phyloP scores from a whole-genome alignment of 495 filamentous ascomycete genomes.

The Aspergillus hancockii region DNA sequence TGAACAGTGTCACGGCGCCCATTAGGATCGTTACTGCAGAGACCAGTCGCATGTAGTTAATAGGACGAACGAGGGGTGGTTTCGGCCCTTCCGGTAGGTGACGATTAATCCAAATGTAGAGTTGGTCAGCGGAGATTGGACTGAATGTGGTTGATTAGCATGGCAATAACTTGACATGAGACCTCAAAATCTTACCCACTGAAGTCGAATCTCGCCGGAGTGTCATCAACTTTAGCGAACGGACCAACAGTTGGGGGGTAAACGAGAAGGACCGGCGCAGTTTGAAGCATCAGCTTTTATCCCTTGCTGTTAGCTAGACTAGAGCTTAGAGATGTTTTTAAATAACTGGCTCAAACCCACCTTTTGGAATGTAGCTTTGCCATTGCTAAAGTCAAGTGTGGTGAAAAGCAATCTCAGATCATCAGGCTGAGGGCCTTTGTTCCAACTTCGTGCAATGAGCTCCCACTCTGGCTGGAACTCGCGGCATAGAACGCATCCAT shows the following conservation, averaged over 20 bases:
- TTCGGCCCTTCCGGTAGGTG: slow-evolving; percentile 75
- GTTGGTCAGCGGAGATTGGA: slow-evolving; percentile 69
- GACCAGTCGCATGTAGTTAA: slow-evolving; percentile 81
- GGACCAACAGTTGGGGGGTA: slow-evolving; percentile 90
- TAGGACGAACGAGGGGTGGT: slow-evolving; percentile 74
- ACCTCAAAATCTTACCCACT: slow-evolving; percentile 60
- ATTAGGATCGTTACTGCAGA: slow-evolving; percentile 65
- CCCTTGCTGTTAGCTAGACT: slow-evolving; percentile 15
- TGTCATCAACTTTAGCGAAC: slow-evolving; percentile 65
- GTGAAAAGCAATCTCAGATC: slow-evolving; percentile 76
- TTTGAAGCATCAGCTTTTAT: slow-evolving; percentile 84
- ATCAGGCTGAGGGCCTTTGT: slow-evolving; percentile 71
- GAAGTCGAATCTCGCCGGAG: slow-evolving; percentile 86
- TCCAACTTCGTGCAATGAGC: slow-evolving; percentile 83
- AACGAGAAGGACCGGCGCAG: slow-evolving; percentile 83
- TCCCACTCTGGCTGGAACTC: slow-evolving; percentile 97
- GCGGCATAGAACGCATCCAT: slow-evolving; percentile 81
- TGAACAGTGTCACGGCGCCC: slow-evolving; percentile 65
- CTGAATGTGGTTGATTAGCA: slow-evolving; percentile 38
- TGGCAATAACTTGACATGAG: not conserved
- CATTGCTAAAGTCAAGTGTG: slow-evolving; percentile 86
- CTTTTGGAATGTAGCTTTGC: slow-evolving; percentile 83
- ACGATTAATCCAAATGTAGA: slow-evolving; percentile 76
- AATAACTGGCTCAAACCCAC: slow-evolving; percentile 45
- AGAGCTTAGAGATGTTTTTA: not conserved